phyloP scores from a whole-genome alignment of 225 moss, liverwort and hornwort species.

The Lunularia cruciata region DNA sequence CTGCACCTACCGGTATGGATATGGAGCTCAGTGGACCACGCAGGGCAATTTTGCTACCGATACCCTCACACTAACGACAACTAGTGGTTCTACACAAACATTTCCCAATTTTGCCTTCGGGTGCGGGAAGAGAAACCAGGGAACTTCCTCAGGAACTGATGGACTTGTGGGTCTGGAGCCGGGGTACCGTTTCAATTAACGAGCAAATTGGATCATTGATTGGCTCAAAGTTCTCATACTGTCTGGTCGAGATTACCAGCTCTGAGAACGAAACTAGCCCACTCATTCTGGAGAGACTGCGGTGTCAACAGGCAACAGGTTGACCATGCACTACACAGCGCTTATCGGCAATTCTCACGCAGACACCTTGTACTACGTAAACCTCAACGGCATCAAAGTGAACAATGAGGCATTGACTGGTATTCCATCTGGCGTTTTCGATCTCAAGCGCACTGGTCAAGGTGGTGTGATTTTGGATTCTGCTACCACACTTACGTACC shows the following conservation, averaged over 20 bases:
- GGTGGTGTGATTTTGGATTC: slow-evolving; percentile 41
- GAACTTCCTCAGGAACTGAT: slow-evolving; percentile 28
- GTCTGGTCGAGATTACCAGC: slow-evolving; percentile 20
- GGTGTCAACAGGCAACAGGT: not conserved
- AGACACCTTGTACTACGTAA: slow-evolving; percentile 38
- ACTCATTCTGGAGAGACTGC: slow-evolving; percentile 25
- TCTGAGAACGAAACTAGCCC: slow-evolving; percentile 26
- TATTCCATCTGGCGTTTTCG: slow-evolving; percentile 18
- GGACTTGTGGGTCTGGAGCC: slow-evolving; percentile 36
- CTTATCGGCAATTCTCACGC: slow-evolving; percentile 13
- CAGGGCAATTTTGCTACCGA: slow-evolving; percentile 28
- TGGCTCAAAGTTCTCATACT: slow-evolving; percentile 35
- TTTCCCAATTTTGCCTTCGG: slow-evolving; percentile 35
- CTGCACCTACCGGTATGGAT: slow-evolving; percentile 26
- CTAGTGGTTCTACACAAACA: not conserved
- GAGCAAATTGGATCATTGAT: slow-evolving; percentile 23
- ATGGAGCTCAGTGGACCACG: slow-evolving; percentile 31
- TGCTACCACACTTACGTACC: slow-evolving; percentile 35
- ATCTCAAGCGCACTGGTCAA: not conserved
- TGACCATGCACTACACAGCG: slow-evolving; percentile 29
- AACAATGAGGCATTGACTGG: slow-evolving; percentile 5
- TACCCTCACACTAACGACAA: slow-evolving; percentile 22
- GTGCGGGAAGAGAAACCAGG: slow-evolving; percentile 28
- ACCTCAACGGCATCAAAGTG: slow-evolving; percentile 22
- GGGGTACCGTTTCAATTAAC: slow-evolving; percentile 27